Base-by-base conservation (phyloP, 306 rosid genomes). In the Benincasa hispida region DNA sequence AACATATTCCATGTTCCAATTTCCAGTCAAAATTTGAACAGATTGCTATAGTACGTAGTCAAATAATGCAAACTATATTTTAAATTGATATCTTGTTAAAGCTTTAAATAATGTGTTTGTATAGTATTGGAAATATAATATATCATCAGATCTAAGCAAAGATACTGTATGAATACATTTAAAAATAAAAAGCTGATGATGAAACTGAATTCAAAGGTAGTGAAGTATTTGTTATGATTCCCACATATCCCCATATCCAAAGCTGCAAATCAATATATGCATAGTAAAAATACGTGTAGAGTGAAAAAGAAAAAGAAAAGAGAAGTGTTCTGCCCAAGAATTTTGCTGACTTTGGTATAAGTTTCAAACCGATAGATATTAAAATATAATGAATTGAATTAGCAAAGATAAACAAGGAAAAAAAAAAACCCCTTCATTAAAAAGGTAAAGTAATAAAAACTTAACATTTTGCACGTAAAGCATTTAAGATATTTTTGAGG, bases 271-370 rank as follows among this genome's bases (percentile, higher is more conserved):
- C 27, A 65, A 65, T 19, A 30, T 61, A 6, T 41, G 28, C 17
- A 35, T 35, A 34, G 17, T 32, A 65, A 42, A 65, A 65, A 65
- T 50, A 50, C 1, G 72, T 19, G 27, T 18, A 30, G 47, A 18
- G 9, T 34, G 21, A 28, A 6, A 13, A 15, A 59, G 30, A 13
- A 60, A 25, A 30, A 5, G 25, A 37, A 22, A 42, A 45, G 25
- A 15, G 22, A 69, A 69, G 54, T 12, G 74, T 69, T 69, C 57
- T 69, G 57, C 55, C 35, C 75, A 69, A 69, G 4, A 39, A 67
- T 32, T 67, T 32, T 67, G 74, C 74, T 67, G 39, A 69, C 56
- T 69, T 69, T 66, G 51, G 74, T 22, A 35, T 63, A 45, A 69
- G 0, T 24, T 69, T 69, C 75, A 69, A 69, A 42, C 37, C 14